Conservation (phyloP, 2,329 filamentous ascomycete genomes). For the Gaeumannomyces sp. region DNA sequence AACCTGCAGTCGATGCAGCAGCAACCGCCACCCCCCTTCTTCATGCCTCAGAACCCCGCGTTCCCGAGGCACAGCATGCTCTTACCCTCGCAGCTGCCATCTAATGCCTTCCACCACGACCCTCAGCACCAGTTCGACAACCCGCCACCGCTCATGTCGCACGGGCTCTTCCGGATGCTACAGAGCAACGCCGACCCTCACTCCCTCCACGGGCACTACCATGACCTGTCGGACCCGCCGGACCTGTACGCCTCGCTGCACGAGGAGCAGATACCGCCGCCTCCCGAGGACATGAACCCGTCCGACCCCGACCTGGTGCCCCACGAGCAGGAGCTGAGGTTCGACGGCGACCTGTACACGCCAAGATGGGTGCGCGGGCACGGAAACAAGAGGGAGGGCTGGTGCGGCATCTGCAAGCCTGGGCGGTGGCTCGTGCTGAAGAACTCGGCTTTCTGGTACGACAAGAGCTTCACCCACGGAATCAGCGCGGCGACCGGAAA, state of each 20-base stretch:
- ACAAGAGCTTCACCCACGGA: slow-evolving; percentile 84
- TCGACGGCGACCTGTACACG: slow-evolving; percentile 76
- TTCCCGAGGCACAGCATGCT: slow-evolving; percentile 55
- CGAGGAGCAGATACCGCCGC: slow-evolving; percentile 67
- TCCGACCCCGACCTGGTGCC: slow-evolving; percentile 68
- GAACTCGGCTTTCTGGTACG: slow-evolving; percentile 90
- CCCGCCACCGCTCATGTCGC: slow-evolving; percentile 59
- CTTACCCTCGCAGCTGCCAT: slow-evolving; percentile 48
- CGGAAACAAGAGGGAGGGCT: slow-evolving; percentile 81
- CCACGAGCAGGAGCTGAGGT: slow-evolving; percentile 73
- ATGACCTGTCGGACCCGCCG: slow-evolving; percentile 67
- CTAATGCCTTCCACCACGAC: slow-evolving; percentile 34
- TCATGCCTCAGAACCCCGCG: slow-evolving; percentile 44
- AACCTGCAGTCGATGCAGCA: slow-evolving; percentile 51
- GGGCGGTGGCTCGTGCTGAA: slow-evolving; percentile 82
- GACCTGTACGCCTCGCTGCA: slow-evolving; percentile 70
- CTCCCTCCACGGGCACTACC: slow-evolving; percentile 61
- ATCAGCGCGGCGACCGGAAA: slow-evolving; percentile 76
- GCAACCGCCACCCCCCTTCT: slow-evolving; percentile 33
- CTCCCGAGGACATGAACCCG: slow-evolving; percentile 76
- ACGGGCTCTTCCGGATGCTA: slow-evolving; percentile 66
- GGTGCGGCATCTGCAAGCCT: slow-evolving; percentile 84
- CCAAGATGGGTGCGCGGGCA: slow-evolving; percentile 79
- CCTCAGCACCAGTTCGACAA: slow-evolving; percentile 48
- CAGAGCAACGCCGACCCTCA: slow-evolving; percentile 70